phyloP scores from a whole-genome alignment of 257 asterid genomes.

The Thymus quinquecostatus region DNA sequence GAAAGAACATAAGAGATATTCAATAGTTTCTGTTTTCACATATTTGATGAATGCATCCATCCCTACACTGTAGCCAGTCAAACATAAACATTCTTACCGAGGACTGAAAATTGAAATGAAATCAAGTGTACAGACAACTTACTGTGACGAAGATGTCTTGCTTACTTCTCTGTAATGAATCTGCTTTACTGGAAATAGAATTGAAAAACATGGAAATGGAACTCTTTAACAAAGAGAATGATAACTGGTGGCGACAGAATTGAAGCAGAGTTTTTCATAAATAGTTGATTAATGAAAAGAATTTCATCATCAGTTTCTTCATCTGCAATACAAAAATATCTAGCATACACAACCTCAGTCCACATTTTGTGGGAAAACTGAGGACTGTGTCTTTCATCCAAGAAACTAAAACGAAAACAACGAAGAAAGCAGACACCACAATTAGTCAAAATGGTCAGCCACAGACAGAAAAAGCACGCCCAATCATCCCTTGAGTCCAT shows the following conservation, averaged over 20 bases:
- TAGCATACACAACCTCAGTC: slow-evolving; percentile 29
- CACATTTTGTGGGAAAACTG: slow-evolving; percentile 32
- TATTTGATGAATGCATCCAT: background rate
- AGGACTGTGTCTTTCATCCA: slow-evolving; percentile 23
- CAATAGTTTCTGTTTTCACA: background rate
- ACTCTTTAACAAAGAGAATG: background rate
- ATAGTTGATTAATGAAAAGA: slow-evolving; percentile 45
- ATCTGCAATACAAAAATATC: slow-evolving; percentile 32
- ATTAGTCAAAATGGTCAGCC: slow-evolving; percentile 38
- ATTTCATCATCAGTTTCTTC: slow-evolving; percentile 41
- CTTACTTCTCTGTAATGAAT: background rate
- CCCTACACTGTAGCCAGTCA: background rate
- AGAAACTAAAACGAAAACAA: slow-evolving; percentile 20
- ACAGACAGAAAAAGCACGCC: slow-evolving; percentile 59
- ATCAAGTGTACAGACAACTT: background rate
- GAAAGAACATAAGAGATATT: background rate
- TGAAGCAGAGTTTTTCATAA: slow-evolving; percentile 24
- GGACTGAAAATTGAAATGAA: background rate
- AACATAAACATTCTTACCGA: background rate
- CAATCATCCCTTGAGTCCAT: slow-evolving; percentile 94
- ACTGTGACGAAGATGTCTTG: background rate
- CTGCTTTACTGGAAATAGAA: background rate
- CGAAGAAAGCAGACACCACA: background rate
- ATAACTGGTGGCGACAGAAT: slow-evolving; percentile 12
- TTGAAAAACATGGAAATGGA: background rate